phyloP scores from a whole-genome alignment of 148 eudicot species.

The Persicaria tinctoria region DNA sequence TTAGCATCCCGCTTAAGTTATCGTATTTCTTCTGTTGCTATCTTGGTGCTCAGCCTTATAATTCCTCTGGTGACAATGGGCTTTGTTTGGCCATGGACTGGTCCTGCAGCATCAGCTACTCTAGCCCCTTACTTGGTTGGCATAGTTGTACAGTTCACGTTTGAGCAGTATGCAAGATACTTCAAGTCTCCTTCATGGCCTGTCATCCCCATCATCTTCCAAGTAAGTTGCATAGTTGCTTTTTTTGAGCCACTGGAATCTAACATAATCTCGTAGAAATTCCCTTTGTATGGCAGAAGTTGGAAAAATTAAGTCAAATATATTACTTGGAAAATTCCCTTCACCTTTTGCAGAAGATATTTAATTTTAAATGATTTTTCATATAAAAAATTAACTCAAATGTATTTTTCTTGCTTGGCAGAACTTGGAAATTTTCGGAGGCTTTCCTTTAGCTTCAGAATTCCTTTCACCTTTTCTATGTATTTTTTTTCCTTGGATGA shows the following conservation, averaged over 20 bases:
- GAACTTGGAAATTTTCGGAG: neutral
- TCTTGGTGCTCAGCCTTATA: conserved; percentile 79
- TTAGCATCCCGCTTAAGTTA: conserved; percentile 44
- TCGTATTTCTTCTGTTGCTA: conserved; percentile 67
- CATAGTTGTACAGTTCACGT: conserved; percentile 85
- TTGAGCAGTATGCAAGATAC: conserved; percentile 88
- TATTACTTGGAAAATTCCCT: neutral
- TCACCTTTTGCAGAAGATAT: neutral
- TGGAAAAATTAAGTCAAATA: too few species aligned
- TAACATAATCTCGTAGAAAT: too few species aligned
- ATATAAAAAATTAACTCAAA: too few species aligned
- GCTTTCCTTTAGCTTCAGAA: neutral
- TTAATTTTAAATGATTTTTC: too few species aligned
- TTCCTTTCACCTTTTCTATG: neutral
- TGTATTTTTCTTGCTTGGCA: neutral
- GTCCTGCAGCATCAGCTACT: conserved; percentile 98
- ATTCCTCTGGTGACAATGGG: conserved; percentile 98
- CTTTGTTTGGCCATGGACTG: conserved; percentile 99
- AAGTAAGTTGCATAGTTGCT: conserved; percentile 31
- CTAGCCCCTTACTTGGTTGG: conserved; percentile 99
- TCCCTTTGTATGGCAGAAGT: too few species aligned
- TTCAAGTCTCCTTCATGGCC: conserved; percentile 75
- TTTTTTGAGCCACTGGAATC: neutral
- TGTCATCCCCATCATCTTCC: conserved; percentile 81
- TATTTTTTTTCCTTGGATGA: neutral